Conservation (phyloP, 2,329 filamentous ascomycete species). For the Stromatinia cepivora region DNA sequence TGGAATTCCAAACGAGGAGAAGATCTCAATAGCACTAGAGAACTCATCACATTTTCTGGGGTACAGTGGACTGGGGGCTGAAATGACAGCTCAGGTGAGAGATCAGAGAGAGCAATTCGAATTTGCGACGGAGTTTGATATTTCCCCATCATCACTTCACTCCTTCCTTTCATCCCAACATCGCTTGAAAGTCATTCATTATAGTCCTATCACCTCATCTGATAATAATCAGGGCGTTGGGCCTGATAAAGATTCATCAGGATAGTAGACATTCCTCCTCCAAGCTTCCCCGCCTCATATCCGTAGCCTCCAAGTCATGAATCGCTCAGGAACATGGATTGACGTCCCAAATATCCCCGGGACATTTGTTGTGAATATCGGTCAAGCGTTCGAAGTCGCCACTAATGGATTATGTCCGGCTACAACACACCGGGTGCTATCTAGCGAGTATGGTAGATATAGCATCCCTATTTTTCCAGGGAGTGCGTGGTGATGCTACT, state of each 20-base stretch:
- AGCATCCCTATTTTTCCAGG: constrained; percentile 21
- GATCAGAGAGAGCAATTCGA: constrained; percentile 23
- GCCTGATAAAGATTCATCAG: constrained; percentile 22
- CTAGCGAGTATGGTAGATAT: constrained; percentile 19
- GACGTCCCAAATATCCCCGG: constrained; percentile 20
- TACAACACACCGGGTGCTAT: constrained; percentile 19
- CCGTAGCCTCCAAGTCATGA: constrained; percentile 21
- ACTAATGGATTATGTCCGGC: constrained; percentile 21
- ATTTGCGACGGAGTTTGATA: constrained; percentile 21
- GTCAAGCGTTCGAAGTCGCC: constrained; percentile 21
- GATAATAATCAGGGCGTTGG: constrained; percentile 18
- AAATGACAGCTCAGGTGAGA: constrained; percentile 14
- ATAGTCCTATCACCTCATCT: constrained; percentile 4
- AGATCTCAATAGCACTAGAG: constrained; percentile 5
- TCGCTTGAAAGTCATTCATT: constrained; percentile 19
- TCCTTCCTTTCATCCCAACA: constrained; percentile 21
- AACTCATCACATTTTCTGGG: constrained; percentile 17
- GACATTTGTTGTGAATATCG: constrained; percentile 23
- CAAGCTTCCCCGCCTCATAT: constrained; percentile 22
- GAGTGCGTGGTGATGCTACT: constrained; percentile 19
- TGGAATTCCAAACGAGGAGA: neutral
- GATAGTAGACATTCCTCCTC: constrained; percentile 22
- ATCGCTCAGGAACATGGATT: constrained; percentile 18
- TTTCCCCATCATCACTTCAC: constrained; percentile 12
- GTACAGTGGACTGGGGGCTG: constrained; percentile 17